These are phyloP conservation scores for Larix kaempferi DNA, from an alignment of 75 land plant species.

Conservation along the genomic window DNA sequence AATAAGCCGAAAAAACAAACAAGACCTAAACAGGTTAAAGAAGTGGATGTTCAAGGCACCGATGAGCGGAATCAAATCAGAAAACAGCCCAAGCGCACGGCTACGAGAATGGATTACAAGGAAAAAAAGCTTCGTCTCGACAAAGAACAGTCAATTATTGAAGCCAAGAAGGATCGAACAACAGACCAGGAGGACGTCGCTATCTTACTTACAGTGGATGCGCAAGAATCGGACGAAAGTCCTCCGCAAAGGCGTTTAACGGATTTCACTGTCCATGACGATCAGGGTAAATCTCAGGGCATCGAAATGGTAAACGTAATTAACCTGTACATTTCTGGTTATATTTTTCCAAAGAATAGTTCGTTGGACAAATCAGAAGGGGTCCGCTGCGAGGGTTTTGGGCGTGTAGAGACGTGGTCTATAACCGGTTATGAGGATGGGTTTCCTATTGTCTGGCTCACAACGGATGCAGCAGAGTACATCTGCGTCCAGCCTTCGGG, in stretches of 20 bases:
- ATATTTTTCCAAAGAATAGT: constrained; percentile 55
- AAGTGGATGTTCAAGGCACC: neutral
- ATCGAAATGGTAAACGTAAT: constrained; percentile 68
- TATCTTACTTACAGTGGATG: constrained; percentile 35
- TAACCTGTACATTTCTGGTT: constrained; percentile 64
- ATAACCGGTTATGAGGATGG: constrained; percentile 93
- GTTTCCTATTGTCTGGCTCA: constrained; percentile 54
- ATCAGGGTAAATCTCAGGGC: constrained; percentile 49
- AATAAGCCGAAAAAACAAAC: neutral
- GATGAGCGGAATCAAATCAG: constrained; percentile 13
- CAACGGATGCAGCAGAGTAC: constrained; percentile 78
- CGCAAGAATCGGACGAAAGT: constrained; percentile 15
- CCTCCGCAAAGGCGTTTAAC: constrained; percentile 41
- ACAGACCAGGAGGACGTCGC: constrained; percentile 61
- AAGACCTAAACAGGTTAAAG: neutral
- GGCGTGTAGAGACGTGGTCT: constrained; percentile 71
- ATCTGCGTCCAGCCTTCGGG: constrained; percentile 69
- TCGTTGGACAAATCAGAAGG: constrained; percentile 50
- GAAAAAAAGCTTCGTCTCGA: constrained; percentile 44
- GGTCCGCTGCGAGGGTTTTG: constrained; percentile 80
- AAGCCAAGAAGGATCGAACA: constrained; percentile 27
- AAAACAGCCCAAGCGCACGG: constrained; percentile 67
- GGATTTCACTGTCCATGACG: constrained; percentile 80
- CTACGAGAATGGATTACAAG: constrained; percentile 67
- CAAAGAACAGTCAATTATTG: constrained; percentile 33